These are phyloP conservation scores for Fusarium duplospermum DNA, from an alignment of 2,329 filamentous ascomycete genomes.

Conservation along the genomic window DNA sequence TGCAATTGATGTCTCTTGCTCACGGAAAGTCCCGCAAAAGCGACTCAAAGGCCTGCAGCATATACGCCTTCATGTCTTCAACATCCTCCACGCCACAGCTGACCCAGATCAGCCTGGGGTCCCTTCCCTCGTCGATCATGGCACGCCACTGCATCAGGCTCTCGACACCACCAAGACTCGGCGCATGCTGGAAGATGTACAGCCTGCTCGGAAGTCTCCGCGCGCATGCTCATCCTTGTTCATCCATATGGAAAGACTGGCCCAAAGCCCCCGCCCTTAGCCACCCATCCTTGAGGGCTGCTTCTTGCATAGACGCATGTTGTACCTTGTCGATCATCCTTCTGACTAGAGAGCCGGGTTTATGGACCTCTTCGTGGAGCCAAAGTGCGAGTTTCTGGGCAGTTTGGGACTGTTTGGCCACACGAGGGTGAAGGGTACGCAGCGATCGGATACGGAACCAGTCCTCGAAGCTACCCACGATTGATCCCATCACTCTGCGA, in stretches of 20 bases:
- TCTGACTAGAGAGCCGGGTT: background rate
- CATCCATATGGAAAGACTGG: background rate
- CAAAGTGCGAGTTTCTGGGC: background rate
- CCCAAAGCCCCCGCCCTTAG: background rate
- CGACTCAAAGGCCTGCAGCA: background rate
- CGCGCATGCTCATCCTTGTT: background rate
- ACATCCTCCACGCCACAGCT: background rate
- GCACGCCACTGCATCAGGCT: background rate
- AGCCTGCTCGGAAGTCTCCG: background rate
- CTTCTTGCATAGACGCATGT: background rate
- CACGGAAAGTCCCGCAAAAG: background rate
- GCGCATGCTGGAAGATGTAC: background rate
- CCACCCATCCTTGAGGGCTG: background rate
- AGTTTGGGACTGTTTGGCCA: background rate
- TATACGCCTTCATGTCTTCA: background rate
- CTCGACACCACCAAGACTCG: background rate
- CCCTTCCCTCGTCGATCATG: background rate
- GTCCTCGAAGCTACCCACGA: conserved; percentile 87
- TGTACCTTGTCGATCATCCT: background rate
- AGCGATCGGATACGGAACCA: conserved; percentile 73
- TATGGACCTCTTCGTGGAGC: background rate
- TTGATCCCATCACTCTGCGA: conserved; percentile 78
- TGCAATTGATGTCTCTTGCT: background rate
- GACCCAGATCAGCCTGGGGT: background rate
- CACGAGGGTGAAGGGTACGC: background rate